Conservation (phyloP, 2,329 filamentous ascomycete species). For the Colletotrichum chrysophilum region DNA sequence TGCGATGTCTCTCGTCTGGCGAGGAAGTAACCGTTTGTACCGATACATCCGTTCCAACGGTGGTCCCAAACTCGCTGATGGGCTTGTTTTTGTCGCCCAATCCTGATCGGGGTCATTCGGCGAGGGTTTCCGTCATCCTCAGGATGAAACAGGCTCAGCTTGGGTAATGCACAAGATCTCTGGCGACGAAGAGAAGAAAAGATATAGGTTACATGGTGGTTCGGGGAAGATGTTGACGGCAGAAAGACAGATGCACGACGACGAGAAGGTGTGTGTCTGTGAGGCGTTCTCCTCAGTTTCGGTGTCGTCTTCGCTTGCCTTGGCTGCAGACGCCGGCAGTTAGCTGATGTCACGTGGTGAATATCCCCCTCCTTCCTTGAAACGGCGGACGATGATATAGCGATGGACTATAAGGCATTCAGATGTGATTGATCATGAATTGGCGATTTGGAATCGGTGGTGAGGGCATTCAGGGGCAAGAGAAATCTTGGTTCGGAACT, state of each 20-base stretch:
- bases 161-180: neutral
- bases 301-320: neutral
- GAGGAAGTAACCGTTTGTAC: conserved; percentile 3
- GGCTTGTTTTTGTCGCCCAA: neutral
- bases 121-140: neutral
- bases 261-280: neutral
- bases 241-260: neutral
- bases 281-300: neutral
- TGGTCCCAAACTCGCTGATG: neutral
- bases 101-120: neutral
- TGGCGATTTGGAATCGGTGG: neutral
- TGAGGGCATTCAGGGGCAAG: neutral
- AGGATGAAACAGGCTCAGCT: neutral
- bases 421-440: neutral
- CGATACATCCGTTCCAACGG: neutral
- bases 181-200: conserved; percentile 5
- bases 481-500: neutral
- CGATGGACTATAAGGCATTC: neutral
- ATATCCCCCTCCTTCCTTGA: neutral
- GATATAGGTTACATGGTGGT: neutral
- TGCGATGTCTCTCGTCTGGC: neutral
- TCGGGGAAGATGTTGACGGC: neutral
- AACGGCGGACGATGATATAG: neutral
- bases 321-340: neutral
- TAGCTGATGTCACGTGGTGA: neutral